phyloP scores from a whole-genome alignment of 257 asterid genomes.

The Solanum gandarillasii region DNA sequence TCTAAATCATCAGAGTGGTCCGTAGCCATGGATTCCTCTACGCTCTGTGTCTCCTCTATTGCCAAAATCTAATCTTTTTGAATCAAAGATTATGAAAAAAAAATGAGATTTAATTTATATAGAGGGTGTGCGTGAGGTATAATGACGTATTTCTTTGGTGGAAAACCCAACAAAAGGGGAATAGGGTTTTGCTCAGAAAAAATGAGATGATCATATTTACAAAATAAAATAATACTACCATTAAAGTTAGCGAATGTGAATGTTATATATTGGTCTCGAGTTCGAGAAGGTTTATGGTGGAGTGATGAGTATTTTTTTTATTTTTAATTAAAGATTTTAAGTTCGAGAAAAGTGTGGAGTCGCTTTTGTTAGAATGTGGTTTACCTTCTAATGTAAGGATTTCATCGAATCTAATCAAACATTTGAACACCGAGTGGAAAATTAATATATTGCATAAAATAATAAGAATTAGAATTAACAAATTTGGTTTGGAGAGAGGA shows the following conservation, averaged over 20 bases:
- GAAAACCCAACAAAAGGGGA: not conserved
- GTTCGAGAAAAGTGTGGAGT: no score
- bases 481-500: not conserved
- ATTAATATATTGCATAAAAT: not conserved
- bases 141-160: not conserved
- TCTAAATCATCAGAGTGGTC: conserved; percentile 55
- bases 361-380: no score
- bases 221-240: no score
- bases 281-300: no score
- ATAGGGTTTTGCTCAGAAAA: not conserved
- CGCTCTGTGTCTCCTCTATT: not conserved
- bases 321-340: no score
- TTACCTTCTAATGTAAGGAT: no score
- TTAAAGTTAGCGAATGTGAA: not conserved
- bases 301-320: no score
- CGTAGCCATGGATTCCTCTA: conserved; percentile 33
- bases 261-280: no score
- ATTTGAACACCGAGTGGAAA: no score
- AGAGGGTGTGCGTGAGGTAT: not conserved
- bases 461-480: not conserved
- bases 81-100: not conserved
- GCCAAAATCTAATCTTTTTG: not conserved
- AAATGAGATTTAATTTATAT: not conserved
- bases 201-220: no score
- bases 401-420: no score